phyloP scores from a whole-genome alignment of 306 rosid genomes.

The Ziziphus jujuba region DNA sequence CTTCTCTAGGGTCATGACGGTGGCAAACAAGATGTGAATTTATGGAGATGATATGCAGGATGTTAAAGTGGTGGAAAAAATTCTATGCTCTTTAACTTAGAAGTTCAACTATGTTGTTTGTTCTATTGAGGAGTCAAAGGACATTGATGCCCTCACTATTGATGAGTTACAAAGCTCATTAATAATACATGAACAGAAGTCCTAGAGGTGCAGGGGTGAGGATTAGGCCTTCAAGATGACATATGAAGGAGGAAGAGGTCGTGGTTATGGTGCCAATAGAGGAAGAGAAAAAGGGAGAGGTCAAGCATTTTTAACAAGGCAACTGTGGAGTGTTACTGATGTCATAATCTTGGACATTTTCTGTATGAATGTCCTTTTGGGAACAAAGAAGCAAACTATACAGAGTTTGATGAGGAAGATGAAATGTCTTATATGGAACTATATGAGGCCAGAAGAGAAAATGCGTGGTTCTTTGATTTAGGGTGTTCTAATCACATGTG shows the following conservation, averaged over 20 bases:
- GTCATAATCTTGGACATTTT: neutral
- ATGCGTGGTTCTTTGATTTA: neutral
- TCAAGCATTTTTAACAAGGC: neutral
- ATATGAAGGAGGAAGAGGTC: neutral
- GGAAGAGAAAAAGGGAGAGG: slow-evolving; percentile 1
- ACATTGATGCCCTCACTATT: neutral
- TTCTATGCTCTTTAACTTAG: neutral
- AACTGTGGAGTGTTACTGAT: neutral
- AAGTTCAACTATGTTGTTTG: neutral
- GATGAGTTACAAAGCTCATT: neutral
- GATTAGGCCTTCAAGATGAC: neutral
- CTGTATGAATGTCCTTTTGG: neutral
- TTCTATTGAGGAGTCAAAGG: neutral
- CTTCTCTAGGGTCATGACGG: no score
- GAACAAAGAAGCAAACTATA: neutral
- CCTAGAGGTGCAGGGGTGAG: neutral
- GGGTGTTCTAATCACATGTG: no score
- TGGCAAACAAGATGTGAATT: no score
- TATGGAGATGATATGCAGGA: no score
- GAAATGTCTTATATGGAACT: neutral
- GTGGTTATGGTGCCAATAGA: neutral
- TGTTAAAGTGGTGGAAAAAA: neutral
- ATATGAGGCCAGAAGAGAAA: neutral
- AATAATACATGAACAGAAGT: neutral
- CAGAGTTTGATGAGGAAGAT: neutral